These are phyloP conservation scores for Dendrostoma leiphaemia DNA, from an alignment of 2,329 filamentous ascomycete genomes.

Conservation along the genomic window DNA sequence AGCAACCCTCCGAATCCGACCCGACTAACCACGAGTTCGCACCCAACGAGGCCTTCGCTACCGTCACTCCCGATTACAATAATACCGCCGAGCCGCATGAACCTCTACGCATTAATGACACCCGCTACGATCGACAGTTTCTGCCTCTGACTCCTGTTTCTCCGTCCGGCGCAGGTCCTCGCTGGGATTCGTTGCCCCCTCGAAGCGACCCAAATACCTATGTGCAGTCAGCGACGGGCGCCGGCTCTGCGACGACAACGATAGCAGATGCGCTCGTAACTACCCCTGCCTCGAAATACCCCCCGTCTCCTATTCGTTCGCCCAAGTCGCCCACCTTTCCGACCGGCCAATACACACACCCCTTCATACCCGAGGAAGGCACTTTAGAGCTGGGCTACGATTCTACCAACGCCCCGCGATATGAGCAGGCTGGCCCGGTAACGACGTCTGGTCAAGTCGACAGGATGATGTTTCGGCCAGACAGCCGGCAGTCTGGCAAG, in stretches of 20 bases:
- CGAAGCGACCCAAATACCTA: slow-evolving; percentile 4
- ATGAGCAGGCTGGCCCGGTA: slow-evolving; percentile 19
- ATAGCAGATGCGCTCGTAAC: slow-evolving; percentile 7
- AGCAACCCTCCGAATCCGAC: neutral
- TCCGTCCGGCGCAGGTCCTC: slow-evolving; percentile 9
- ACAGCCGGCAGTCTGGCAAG: slow-evolving; percentile 26
- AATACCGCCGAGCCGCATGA: neutral
- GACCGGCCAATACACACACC: slow-evolving; percentile 31
- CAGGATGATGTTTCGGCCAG: slow-evolving; percentile 29
- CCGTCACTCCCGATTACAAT: neutral
- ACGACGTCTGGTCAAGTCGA: slow-evolving; percentile 20
- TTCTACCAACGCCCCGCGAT: slow-evolving; percentile 19
- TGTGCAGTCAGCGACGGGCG: neutral
- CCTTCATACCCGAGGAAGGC: slow-evolving; percentile 27
- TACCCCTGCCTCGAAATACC: slow-evolving; percentile 10
- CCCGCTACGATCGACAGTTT: slow-evolving; percentile 17
- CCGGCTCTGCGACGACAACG: neutral
- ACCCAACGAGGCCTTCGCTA: neutral
- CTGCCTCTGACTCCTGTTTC: slow-evolving; percentile 15
- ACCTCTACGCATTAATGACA: slow-evolving; percentile 11
- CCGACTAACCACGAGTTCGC: neutral
- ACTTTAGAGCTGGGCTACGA: slow-evolving; percentile 16
- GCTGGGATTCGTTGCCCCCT: slow-evolving; percentile 12
- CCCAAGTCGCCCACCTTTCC: slow-evolving; percentile 27
- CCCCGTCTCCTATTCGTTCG: slow-evolving; percentile 21